Base-by-base conservation (phyloP, 2,329 filamentous ascomycete genomes). In the Bertia moriformis region DNA sequence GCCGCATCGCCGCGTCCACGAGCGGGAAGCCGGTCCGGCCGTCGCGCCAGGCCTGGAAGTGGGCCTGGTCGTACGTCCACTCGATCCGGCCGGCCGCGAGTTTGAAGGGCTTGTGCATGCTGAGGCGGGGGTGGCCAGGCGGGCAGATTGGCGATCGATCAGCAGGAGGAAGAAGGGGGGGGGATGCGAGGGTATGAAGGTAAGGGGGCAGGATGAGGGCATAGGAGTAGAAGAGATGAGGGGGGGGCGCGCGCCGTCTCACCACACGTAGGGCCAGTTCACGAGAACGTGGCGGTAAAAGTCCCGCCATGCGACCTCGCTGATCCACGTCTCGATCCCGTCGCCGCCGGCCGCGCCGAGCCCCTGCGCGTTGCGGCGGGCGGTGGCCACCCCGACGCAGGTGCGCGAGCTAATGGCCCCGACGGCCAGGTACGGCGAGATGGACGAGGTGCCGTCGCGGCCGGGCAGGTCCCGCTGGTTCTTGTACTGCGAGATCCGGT, bases 231-330 rank as follows among this genome's bases (percentile, higher is more conserved):
- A 18, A 18, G 14, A 22, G 13, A 38, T 18, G 18, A 37, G 38
- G 22, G 29, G 33, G 38, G 17, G 14, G 19, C 40, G 35, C 10
- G 14, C 22, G n/a, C 36, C 30, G 7, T 55, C 67, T 51, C 58
- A 77, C 76, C 78, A 85, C 4, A 87, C 66, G 49, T 87, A 88
- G 0, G 88, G 88, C 84, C 85, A 93, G 43, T 88, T 64, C 1
- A 78, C 83, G 4, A 94, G 60, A 3, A 94, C 83, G 53, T 91
- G 83, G 50, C 79, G 85, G 60, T 93, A 93, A 51, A 93, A 93
- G 50, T 93, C 85, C 13, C 85, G 67, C 85, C 85, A 91, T 0
- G 83, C 85, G 3, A 93, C 67, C 55, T 93, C 85, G 39, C 78
- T 78, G 45, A 91, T 85, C 84, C 84, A 93, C 0, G 67, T 65